phyloP scores from a whole-genome alignment of 805 yeast species.

The Yarrowia sp. region DNA sequence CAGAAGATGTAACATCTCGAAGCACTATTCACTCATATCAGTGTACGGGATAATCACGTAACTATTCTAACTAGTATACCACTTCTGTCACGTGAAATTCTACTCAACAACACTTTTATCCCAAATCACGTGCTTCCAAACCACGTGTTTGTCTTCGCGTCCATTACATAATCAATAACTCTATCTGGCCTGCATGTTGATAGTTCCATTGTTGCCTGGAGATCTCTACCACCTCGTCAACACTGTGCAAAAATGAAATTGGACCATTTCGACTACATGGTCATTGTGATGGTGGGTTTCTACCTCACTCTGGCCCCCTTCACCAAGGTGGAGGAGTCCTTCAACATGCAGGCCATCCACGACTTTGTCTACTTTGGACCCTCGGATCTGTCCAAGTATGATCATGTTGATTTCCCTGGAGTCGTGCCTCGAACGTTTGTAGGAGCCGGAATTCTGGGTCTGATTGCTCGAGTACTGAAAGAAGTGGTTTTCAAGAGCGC shows the following conservation, averaged over 20 bases:
- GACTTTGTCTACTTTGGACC: constrained; percentile 47
- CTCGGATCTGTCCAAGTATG: constrained; percentile 44
- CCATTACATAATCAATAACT: no score
- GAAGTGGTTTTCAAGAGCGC: background rate
- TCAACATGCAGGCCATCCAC: constrained; percentile 83
- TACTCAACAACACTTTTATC: no score
- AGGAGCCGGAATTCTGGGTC: constrained; percentile 59
- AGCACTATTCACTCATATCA: no score
- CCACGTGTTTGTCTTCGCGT: no score
- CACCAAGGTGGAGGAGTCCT: constrained; percentile 93
- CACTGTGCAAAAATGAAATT: constrained; percentile 27
- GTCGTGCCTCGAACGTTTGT: constrained; percentile 83
- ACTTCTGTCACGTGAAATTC: no score
- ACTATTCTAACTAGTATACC: no score
- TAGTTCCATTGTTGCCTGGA: no score
- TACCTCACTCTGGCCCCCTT: constrained; percentile 65
- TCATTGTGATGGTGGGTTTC: constrained; percentile 47
- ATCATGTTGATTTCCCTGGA: constrained; percentile 80
- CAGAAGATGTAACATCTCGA: no score
- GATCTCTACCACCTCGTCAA: background rate
- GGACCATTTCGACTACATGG: constrained; percentile 38
- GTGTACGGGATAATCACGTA: no score
- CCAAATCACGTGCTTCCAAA: no score
- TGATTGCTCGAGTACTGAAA: constrained; percentile 38
- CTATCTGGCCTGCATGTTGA: background rate